These are phyloP conservation scores for Pneumocystis canis DNA, from an alignment of 1,139 yeast species.

Conservation along the genomic window DNA sequence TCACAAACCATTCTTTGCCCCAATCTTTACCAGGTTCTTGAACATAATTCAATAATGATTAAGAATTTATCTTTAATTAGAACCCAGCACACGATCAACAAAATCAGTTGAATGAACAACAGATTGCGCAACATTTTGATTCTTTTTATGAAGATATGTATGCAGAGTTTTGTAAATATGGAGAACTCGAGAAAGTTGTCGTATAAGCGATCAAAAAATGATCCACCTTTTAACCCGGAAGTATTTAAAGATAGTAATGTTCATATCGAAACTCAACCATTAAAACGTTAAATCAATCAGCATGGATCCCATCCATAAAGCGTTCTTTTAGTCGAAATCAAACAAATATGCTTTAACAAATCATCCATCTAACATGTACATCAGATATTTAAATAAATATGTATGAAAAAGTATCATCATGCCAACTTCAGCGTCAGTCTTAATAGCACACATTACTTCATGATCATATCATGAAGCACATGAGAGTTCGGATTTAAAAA, in stretches of 20 bases:
- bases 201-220: slow-evolving; percentile 28
- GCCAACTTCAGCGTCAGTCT: no score
- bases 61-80: slow-evolving; percentile 2
- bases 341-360: no score
- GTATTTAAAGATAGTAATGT: not conserved
- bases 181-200: slow-evolving; percentile 49
- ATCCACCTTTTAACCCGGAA: not conserved
- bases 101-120: slow-evolving; percentile 23
- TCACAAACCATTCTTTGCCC: slow-evolving; percentile 56
- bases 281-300: not conserved
- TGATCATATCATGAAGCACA: no score
- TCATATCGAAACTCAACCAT: not conserved
- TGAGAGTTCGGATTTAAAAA: no score
- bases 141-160: slow-evolving; percentile 62
- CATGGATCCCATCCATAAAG: no score
- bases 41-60: no score
- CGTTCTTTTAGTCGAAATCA: no score
- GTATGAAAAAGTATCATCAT: no score
- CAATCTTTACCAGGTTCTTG: slow-evolving; percentile 44
- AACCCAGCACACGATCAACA: slow-evolving; percentile 35
- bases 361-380: no score
- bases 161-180: slow-evolving; percentile 44
- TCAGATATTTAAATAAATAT: no score
- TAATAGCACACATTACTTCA: no score
- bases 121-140: slow-evolving; percentile 42